A percentile compares a stretch with the other conserved stretches of the same genome.
These are phyloP conservation scores for Globisporangium alternatum DNA, from an alignment of 352 stramenopile species.

Conservation along the genomic window DNA sequence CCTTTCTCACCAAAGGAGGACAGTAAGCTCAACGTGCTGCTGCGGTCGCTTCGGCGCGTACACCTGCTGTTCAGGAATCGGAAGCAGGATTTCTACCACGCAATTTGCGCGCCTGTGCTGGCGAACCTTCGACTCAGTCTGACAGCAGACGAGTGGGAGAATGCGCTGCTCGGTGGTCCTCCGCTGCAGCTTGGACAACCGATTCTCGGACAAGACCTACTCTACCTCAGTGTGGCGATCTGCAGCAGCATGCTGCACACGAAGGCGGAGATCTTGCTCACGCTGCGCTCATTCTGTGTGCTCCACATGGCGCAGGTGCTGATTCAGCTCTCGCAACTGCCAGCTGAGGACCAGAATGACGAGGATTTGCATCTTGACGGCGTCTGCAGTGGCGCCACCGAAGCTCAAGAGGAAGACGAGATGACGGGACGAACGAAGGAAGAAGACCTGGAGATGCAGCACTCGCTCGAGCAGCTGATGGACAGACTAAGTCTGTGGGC, in stretches of 20 bases:
- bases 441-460: conserved; percentile 36
- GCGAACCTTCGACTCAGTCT: conserved; percentile 46
- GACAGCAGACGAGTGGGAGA: conserved; percentile 44
- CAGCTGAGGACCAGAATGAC: conserved; percentile 57
- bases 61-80: conserved; percentile 55
- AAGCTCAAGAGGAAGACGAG: conserved; percentile 10
- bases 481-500: conserved; percentile 36
- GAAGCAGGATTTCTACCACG: conserved; percentile 47
- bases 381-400: conserved; percentile 9
- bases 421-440: conserved; percentile 25
- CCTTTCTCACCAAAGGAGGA: conserved; percentile 75
- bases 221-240: conserved; percentile 69
- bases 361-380: conserved; percentile 20
- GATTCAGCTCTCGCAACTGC: conserved; percentile 53
- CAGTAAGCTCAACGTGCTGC: conserved; percentile 67
- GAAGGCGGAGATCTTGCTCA: conserved; percentile 78
- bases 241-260: conserved; percentile 77
- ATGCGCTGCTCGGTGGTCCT: conserved; percentile 38
- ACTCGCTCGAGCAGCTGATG: conserved; percentile 54
- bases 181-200: conserved; percentile 56
- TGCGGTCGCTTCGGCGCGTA: conserved; percentile 56
- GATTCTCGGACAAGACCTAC: conserved; percentile 71
- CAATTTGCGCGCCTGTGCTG: conserved; percentile 46
- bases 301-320: conserved; percentile 80
- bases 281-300: conserved; percentile 72